Percentiles rank a stretch among this genome's conserved stretches.
Evolutionary conservation across 306 rosid genomes (phyloP).

Genomic region (Vicia faba): DNA sequence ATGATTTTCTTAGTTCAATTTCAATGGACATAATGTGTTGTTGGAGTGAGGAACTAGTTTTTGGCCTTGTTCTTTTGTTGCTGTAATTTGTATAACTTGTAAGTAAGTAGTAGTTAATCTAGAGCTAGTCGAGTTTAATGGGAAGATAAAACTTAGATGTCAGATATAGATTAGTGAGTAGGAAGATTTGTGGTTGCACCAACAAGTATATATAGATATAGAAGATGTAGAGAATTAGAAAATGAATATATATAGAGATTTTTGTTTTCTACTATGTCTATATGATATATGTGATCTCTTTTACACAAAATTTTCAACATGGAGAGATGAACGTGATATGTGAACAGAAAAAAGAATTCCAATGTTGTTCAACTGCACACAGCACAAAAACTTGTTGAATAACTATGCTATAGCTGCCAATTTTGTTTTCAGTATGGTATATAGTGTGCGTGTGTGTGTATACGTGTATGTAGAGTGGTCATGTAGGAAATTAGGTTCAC

Average conservation of each 20-base stretch:
- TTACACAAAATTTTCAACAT: not conserved
- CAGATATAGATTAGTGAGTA: too few species aligned
- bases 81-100: slow-evolving; percentile 28
- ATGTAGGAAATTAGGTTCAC: too few species aligned
- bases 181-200: too few species aligned
- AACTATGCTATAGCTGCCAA: too few species aligned
- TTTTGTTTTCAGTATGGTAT: too few species aligned
- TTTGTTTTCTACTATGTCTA: too few species aligned
- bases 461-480: too few species aligned
- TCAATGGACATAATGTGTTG: slow-evolving; percentile 42
- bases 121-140: not conserved
- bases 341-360: not conserved
- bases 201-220: too few species aligned
- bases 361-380: not conserved
- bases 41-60: slow-evolving; percentile 42
- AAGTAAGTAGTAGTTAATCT: not conserved
- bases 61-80: slow-evolving; percentile 50
- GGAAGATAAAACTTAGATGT: too few species aligned
- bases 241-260: too few species aligned
- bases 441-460: too few species aligned
- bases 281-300: not conserved
- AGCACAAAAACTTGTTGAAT: not conserved
- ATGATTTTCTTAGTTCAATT: slow-evolving; percentile 37
- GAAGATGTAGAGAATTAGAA: too few species aligned
- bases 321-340: not conserved